These are phyloP conservation scores for Gracilaria gracilis DNA, from an alignment of 23 red algal species.

Conservation along the genomic window DNA sequence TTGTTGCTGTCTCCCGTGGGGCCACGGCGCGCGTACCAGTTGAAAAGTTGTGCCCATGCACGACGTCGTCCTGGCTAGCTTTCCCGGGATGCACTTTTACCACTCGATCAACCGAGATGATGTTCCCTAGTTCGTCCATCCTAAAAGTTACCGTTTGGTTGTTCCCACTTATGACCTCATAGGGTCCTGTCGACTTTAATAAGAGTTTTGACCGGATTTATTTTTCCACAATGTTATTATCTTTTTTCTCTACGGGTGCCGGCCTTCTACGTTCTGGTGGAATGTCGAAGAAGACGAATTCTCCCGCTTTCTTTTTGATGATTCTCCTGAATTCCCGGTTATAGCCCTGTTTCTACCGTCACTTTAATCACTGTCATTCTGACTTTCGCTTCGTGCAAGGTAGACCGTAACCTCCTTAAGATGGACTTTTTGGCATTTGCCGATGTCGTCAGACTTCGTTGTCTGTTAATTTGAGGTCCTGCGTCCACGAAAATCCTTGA, in stretches of 20 bases:
- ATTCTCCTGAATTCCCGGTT: not conserved
- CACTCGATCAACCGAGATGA: not conserved
- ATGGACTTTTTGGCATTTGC: not conserved
- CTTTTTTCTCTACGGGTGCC: not conserved
- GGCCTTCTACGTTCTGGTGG: not conserved
- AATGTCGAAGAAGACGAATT: not conserved
- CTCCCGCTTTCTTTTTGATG: not conserved
- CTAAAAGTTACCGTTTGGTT: not conserved
- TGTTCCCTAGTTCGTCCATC: not conserved
- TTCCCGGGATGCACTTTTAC: no score
- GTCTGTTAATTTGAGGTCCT: no score
- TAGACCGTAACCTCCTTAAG: not conserved
- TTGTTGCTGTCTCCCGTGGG: no score
- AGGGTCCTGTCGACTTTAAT: not conserved
- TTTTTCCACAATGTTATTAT: not conserved
- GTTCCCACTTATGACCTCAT: not conserved
- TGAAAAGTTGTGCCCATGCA: no score
- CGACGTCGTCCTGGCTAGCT: no score
- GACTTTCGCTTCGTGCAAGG: not conserved
- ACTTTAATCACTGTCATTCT: not conserved
- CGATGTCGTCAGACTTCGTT: not conserved
- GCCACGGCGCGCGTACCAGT: no score
- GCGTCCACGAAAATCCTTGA: not conserved
- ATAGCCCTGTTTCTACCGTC: not conserved
- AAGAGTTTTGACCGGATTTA: not conserved